A percentile compares a stretch with the other conserved stretches of the same genome.
Evolutionary conservation across 1,139 yeast species (phyloP).

Genomic region (Chernovozyma sophiae-reginae): DNA sequence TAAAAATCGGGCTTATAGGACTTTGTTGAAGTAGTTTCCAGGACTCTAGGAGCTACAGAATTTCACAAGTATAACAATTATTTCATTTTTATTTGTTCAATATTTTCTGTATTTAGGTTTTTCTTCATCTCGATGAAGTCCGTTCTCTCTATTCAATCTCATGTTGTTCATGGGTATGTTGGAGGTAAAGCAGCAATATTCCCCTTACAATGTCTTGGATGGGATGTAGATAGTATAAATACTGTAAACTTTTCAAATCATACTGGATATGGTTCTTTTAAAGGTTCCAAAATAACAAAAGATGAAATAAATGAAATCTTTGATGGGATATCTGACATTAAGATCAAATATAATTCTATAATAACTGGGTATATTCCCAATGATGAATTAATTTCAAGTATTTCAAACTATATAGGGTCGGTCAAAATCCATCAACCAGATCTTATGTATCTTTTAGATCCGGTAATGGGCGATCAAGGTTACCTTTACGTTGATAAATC

Average conservation of each 20-base stretch:
- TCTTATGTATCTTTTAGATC: constrained; percentile 69
- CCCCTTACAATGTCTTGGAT: constrained; percentile 41
- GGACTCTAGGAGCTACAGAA: too few species aligned
- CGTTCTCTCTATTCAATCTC: constrained; percentile 40
- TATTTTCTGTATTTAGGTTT: too few species aligned
- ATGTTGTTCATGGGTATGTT: constrained; percentile 46
- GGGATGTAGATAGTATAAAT: constrained; percentile 42
- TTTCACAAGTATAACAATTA: too few species aligned
- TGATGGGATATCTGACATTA: constrained; percentile 43
- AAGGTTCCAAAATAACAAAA: constrained; percentile 19
- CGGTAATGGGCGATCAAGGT: constrained; percentile 94
- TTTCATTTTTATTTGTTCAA: too few species aligned
- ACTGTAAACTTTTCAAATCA: constrained; percentile 43
- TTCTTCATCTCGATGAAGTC: constrained; percentile 11
- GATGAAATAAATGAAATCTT: constrained; percentile 12
- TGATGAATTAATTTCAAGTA: constrained; percentile 22
- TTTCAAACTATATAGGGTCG: constrained; percentile 14
- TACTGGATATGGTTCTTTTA: constrained; percentile 43
- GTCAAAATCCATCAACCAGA: constrained; percentile 14
- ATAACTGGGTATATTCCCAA: constrained; percentile 38
- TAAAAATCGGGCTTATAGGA: too few species aligned
- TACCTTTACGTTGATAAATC: constrained; percentile 69
- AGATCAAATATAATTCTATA: constrained; percentile 23
- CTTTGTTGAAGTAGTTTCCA: too few species aligned
- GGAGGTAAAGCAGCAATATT: constrained; percentile 41